Base-by-base conservation (phyloP, 2,329 filamentous ascomycete species). In the Neopestalotiopsis sp. region DNA sequence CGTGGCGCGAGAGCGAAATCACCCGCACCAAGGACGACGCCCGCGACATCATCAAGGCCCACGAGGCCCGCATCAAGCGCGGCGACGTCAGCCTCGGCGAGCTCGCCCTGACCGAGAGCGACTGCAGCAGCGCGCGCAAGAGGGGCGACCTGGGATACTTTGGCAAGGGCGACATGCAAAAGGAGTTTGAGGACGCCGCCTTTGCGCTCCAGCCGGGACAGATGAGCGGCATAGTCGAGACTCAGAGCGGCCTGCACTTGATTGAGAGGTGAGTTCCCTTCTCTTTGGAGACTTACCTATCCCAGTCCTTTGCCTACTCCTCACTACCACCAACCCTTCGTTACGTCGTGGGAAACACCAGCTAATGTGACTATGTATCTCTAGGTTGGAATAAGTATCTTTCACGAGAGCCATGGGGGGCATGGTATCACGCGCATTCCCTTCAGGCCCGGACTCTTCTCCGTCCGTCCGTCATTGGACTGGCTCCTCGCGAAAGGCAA, bases 81-180 rank as follows among this genome's bases (percentile, higher is more conserved):
- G 92, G 94, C 70, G 84, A 89, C 72, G 83, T 85, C 62, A 86
- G 87, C 66, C 87, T 99, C 56, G 94, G 94, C 62, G 93, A 98
- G 72, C 87, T 99, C 72, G 96, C 96, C 13, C 88, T 90, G 69
- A 92, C 90, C 58, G 96, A 98, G 84, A 97, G 94, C 17, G 96
- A 99, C 83, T 98, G 95, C 84, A 97, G 93, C 81, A 98, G 94
- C 75, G 95, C 96, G 38, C 90, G 94, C 75, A 99, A 98, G 88
- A 90, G 91, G 73, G 96, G 96, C 68, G 96, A 99, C 79, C 84
- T 99, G 84, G 96, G 96, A 24, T 97, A 95, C 82, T 99, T 99
- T 81, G 95, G 94, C 68, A 91, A 88, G 76, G 94, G 94, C 34
- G 95, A 98, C 77, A 99, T 99, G 96, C 96, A 99, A 81, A 95